Base-by-base conservation (phyloP, 2,329 filamentous ascomycete genomes). In the Aspergillus ochraceus region DNA sequence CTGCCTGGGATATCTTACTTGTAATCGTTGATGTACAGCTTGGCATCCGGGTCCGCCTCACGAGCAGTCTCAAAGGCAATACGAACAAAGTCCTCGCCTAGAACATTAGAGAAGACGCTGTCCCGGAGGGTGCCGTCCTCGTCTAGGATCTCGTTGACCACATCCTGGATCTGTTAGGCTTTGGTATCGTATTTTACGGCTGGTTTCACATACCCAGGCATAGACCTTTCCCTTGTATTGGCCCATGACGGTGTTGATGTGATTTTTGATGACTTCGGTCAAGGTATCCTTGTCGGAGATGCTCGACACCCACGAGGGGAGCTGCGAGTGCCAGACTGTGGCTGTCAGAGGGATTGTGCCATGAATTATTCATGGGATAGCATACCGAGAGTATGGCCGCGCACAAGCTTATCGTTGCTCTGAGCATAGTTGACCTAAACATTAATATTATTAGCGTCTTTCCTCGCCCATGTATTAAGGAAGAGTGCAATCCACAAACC, bases 11-110 rank as follows among this genome's bases (percentile, higher is more conserved):
- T 17, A 5, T 50, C 71, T 67, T 60, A 77, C 73, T 81, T 82
- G 71, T 80, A 82, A 70, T 92, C 89, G 75, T 92, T 92, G 77
- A 91, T 90, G 79, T 90, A 92, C 45, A 92, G 80, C 76, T 88
- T 88, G 2, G 86, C 88, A 58, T 75, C 68, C 2, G 89, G 87
- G 71, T 91, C 89, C 14, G 87, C 88, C 9, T 80, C 80, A 54
- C 84, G 83, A 20, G 90, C 89, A 11, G 89, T 85, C 55, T 84
- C 80, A 77, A 91, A 92, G 39, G 89, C 89, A 67, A 90, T 88
- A 22, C 80, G 79, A 55, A 92, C 85, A 69, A 88, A 91, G 72
- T 84, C 83, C 76, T 90, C 88, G 49, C 89, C 88, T 4, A 91
- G 82, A 2, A 91, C 84, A 26, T 84, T 81, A 67, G 80, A 88